phyloP scores from a whole-genome alignment of 225 moss, liverwort and hornwort species.

The Sphagnum contortum region DNA sequence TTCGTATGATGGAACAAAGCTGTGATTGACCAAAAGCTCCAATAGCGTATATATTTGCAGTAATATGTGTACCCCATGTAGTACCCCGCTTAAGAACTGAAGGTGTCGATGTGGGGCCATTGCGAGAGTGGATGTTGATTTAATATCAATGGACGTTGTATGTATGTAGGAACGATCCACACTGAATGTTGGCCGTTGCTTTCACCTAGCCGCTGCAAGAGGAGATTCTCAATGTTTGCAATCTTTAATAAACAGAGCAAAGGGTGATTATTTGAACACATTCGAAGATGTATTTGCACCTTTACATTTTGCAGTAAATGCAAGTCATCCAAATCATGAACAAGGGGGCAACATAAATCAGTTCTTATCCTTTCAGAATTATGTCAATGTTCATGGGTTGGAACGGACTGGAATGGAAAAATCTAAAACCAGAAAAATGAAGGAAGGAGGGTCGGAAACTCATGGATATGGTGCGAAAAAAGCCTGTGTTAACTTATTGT shows the following conservation, averaged over 20 bases:
- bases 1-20: no score
- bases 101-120: not conserved
- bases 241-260: not conserved
- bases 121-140: not conserved
- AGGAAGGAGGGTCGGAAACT: not conserved
- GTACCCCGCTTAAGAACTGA: no score
- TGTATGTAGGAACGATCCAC: no score
- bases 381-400: not conserved
- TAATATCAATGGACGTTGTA: not conserved
- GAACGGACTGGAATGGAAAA: not conserved
- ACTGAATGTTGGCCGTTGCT: no score
- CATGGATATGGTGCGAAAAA: constrained; percentile 1
- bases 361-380: not conserved
- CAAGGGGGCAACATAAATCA: not conserved
- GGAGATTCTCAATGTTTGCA: not conserved
- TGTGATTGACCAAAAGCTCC: no score
- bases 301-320: constrained; percentile 4
- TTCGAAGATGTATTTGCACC: not conserved
- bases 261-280: not conserved
- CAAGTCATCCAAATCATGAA: not conserved
- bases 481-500: constrained; percentile 15
- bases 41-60: no score
- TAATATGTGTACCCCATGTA: no score
- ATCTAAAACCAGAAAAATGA: not conserved
- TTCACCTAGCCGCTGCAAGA: constrained; percentile 8